Evolutionary conservation across 176 grass and related monocot genomes (phyloP).

Genomic region (Leersia perrieri): DNA sequence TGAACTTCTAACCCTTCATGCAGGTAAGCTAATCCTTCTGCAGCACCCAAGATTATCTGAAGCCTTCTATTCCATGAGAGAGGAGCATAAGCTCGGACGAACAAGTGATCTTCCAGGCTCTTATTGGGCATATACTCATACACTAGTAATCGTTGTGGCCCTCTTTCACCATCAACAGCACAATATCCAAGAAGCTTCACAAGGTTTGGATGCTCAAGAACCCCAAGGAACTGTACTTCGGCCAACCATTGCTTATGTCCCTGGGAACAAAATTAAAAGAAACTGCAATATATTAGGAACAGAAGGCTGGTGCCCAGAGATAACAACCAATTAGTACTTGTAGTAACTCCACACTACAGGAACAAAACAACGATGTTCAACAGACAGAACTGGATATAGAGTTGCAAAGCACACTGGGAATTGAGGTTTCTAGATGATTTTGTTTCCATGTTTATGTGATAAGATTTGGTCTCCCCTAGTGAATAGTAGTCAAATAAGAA

Average conservation of each 20-base stretch:
- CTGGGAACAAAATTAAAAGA: constrained; percentile 39
- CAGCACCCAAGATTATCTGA: constrained; percentile 81
- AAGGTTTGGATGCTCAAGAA: constrained; percentile 94
- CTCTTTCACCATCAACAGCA: constrained; percentile 70
- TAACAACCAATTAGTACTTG: neutral
- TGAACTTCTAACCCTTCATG: constrained; percentile 86
- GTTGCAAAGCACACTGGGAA: neutral
- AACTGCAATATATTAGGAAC: constrained; percentile 10
- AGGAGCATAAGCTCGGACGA: constrained; percentile 52
- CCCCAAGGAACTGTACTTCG: constrained; percentile 92
- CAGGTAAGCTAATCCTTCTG: constrained; percentile 79
- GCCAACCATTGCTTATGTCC: constrained; percentile 97
- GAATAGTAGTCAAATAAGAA: constrained; percentile 33
- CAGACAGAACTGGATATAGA: neutral
- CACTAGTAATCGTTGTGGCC: constrained; percentile 70
- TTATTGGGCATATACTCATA: constrained; percentile 94
- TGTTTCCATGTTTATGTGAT: constrained; percentile 3
- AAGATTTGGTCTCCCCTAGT: constrained; percentile 12
- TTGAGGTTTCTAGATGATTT: constrained; percentile 12
- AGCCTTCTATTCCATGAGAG: constrained; percentile 81
- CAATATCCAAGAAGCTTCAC: constrained; percentile 92
- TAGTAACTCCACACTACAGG: no score
- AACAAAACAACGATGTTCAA: no score
- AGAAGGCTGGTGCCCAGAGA: neutral
- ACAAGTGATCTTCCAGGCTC: constrained; percentile 93